phyloP scores from a whole-genome alignment of 352 stramenopile genomes.

The Phytophthora boehmeriae region DNA sequence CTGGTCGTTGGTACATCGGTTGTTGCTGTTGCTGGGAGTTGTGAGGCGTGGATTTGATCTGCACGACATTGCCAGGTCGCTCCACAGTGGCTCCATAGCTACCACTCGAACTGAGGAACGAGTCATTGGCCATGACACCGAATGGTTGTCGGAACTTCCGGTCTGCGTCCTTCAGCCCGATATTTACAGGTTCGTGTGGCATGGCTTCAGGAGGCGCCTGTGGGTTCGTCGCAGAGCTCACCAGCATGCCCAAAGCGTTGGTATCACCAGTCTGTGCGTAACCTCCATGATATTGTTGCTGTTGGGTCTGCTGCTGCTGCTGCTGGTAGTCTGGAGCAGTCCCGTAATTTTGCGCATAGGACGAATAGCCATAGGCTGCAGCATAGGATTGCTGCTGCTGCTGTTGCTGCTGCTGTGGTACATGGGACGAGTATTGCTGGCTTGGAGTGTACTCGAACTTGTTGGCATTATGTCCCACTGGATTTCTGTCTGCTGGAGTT shows the following conservation, averaged over 20 bases:
- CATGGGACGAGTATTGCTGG: slow-evolving; percentile 35
- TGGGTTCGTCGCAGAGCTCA: slow-evolving; percentile 57
- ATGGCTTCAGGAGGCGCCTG: slow-evolving; percentile 41
- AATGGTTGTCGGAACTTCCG: slow-evolving; percentile 47
- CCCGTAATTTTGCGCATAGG: slow-evolving; percentile 45
- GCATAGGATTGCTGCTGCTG: slow-evolving; percentile 36
- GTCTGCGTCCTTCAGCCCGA: slow-evolving; percentile 43
- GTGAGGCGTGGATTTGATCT: slow-evolving; percentile 42
- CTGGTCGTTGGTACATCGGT: slow-evolving; percentile 37
- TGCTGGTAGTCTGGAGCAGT: slow-evolving; percentile 36
- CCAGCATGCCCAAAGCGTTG: slow-evolving; percentile 58
- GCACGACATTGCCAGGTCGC: slow-evolving; percentile 45
- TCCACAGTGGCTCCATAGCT: slow-evolving; percentile 25
- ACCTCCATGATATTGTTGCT: slow-evolving; percentile 39
- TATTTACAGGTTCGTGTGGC: slow-evolving; percentile 44
- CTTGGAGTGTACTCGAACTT: slow-evolving; percentile 39
- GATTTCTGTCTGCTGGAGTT: slow-evolving; percentile 19
- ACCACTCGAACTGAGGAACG: slow-evolving; percentile 36
- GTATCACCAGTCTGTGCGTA: slow-evolving; percentile 35
- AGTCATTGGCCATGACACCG: slow-evolving; percentile 32
- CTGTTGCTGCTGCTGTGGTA: slow-evolving; percentile 25
- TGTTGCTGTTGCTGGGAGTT: slow-evolving; percentile 46
- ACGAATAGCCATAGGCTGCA: slow-evolving; percentile 35
- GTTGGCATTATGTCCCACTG: slow-evolving; percentile 15
- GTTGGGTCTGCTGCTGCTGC: slow-evolving; percentile 22